A percentile compares a stretch with the other conserved stretches of the same genome.
Conservation (phyloP, 108 stramenopile species). For the Nitzschia palea region DNA sequence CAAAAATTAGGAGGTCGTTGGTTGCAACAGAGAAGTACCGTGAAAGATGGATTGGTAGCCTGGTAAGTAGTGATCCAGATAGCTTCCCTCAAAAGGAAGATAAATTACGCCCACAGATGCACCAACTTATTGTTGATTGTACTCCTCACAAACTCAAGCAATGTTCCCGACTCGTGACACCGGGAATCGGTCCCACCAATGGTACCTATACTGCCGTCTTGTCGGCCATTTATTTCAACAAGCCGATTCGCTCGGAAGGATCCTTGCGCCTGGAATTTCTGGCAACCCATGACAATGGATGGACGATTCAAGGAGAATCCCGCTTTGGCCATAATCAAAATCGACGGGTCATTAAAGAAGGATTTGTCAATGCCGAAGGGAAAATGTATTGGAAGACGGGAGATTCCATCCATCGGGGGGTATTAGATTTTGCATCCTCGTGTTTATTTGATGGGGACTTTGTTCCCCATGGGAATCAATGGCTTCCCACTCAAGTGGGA, state of each 20-base stretch:
- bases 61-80: too few species aligned
- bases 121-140: conserved; percentile 3
- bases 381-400: conserved; percentile 18
- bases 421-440: conserved; percentile 6
- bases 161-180: background rate
- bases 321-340: background rate
- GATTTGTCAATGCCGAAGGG: conserved; percentile 17
- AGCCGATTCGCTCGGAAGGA: conserved; percentile 9
- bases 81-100: too few species aligned
- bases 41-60: too few species aligned
- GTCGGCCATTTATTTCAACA: conserved; percentile 1
- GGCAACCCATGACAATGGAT: conserved; percentile 2
- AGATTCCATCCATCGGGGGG: conserved; percentile 1
- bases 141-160: background rate
- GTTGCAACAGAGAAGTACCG: too few species aligned
- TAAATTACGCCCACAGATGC: background rate
- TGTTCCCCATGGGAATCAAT: background rate
- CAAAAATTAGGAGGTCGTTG: too few species aligned
- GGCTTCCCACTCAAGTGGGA: background rate
- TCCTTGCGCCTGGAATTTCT: conserved; percentile 3
- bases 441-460: conserved; percentile 17
- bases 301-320: conserved; percentile 7
- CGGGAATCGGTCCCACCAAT: conserved; percentile 8
- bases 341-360: background rate
- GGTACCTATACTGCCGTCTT: conserved; percentile 12